Base-by-base conservation (phyloP, 1,284 basidiomycete genomes). In the Ceratobasidium sp. region DNA sequence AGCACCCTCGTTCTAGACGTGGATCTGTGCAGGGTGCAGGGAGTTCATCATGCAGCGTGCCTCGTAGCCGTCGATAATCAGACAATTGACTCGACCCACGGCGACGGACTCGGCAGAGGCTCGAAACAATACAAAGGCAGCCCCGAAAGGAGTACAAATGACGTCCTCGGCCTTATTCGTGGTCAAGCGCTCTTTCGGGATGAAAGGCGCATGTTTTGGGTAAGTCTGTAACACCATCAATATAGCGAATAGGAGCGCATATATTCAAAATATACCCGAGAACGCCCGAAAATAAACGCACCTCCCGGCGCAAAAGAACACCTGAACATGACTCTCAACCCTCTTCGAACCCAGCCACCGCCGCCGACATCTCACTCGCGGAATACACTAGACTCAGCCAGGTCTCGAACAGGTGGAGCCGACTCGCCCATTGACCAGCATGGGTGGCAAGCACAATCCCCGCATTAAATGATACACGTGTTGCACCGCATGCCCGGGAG, bases 1-100 rank as follows among this genome's bases (percentile, higher is more conserved):
- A 42, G 36, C 63, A 66, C 63, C 63, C 63, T 66, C 9, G 11
- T 53, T 54, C 49, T 66, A n/a, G 48, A 66, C 63, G 49, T 66
- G 63, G 63, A 54, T 66, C 54, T 40, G 33, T 44, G 36, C 38
- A 28, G 30, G 48, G 30, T 33, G 16, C 16, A 12, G 36, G 21
- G 44, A 33, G 25, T 36, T 63, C 14, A n/a, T 30, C 36, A 23
- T 40, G 49, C 49, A 66, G n/a, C 63, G 49, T 66, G 58, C 36
- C 36, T 6, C 30, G 6, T 21, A 42, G 16, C 58, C 21, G 38
- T 18, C 25, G 58, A 60, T 60, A 60, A 60, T 53, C 51, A 42
- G 40, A 3, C 21, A 11, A 42, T 60, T 30, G 6, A 53, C 51
- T 5, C 58, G 9, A 42, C 58, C 36, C 36, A 60, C 58, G 40